Conservation (phyloP, 2,329 filamentous ascomycete species). For the Harringtonia lauricola region DNA sequence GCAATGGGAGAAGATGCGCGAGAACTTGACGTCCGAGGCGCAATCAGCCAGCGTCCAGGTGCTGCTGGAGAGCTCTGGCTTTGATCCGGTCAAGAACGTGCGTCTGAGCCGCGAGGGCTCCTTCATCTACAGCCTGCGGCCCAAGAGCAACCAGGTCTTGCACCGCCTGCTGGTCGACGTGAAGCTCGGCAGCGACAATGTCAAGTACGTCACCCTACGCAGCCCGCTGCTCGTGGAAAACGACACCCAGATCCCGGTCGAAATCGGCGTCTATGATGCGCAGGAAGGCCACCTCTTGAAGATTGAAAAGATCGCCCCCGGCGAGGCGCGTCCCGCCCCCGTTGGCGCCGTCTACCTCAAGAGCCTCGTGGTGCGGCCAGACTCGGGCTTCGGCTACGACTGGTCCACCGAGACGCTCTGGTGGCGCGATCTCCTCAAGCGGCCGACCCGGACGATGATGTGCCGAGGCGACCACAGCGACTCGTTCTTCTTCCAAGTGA, state of each 20-base stretch:
- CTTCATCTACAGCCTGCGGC: conserved; percentile 76
- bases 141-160: conserved; percentile 72
- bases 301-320: conserved; percentile 94
- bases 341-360: conserved; percentile 89
- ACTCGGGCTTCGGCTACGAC: conserved; percentile 90
- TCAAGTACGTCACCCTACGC: conserved; percentile 94
- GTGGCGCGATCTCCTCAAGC: conserved; percentile 84
- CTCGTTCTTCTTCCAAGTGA: conserved; percentile 94
- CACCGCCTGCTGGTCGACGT: conserved; percentile 91
- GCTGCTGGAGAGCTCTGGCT: conserved; percentile 83
- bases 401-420: conserved; percentile 87
- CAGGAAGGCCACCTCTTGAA: conserved; percentile 85
- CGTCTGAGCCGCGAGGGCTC: conserved; percentile 92
- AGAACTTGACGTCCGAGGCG: conserved; percentile 77
- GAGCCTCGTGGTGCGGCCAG: conserved; percentile 75
- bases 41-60: conserved; percentile 67
- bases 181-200: conserved; percentile 81
- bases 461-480: conserved; percentile 81
- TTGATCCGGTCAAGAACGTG: conserved; percentile 81
- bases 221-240: conserved; percentile 91
- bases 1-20: conserved; percentile 91
- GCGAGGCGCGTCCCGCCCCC: conserved; percentile 78
- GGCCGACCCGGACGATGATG: conserved; percentile 75
- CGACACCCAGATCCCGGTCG: conserved; percentile 90
- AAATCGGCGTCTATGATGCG: conserved; percentile 81